These are phyloP conservation scores for Lasiosphaeris hirsuta DNA, from an alignment of 495 filamentous ascomycete genomes.

Conservation along the genomic window DNA sequence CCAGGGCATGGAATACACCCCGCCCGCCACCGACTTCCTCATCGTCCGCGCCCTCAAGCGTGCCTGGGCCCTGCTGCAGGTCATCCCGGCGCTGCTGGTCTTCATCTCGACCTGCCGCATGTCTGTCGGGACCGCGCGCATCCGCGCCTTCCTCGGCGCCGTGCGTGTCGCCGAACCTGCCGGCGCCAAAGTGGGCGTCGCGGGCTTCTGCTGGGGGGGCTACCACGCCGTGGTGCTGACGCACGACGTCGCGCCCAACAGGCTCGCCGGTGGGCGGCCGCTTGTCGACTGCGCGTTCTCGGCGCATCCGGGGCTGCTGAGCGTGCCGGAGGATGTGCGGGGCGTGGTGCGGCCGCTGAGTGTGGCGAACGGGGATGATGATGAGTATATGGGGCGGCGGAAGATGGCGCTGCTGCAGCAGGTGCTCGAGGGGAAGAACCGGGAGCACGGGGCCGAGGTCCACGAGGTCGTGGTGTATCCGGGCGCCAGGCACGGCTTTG, in stretches of 20 bases:
- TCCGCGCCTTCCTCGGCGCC: constrained; percentile 45
- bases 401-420: constrained; percentile 41
- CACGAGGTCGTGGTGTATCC: constrained; percentile 52
- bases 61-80: not conserved
- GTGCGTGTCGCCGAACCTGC: constrained; percentile 37
- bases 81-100: not conserved
- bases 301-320: constrained; percentile 52
- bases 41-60: not conserved
- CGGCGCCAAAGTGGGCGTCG: constrained; percentile 37
- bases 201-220: constrained; percentile 63
- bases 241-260: constrained; percentile 24
- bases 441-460: not conserved
- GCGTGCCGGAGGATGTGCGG: constrained; percentile 53
- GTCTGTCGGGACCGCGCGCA: constrained; percentile 38
- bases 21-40: not conserved
- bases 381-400: constrained; percentile 39
- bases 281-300: constrained; percentile 54
- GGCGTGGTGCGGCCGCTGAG: constrained; percentile 50
- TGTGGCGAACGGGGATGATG: constrained; percentile 54
- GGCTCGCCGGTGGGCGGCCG: not conserved
- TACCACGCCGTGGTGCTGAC: constrained; percentile 47
- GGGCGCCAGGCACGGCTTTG: constrained; percentile 62
- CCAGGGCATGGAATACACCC: not conserved
- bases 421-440: constrained; percentile 41
- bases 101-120: constrained; percentile 37